A percentile compares a stretch with the other conserved stretches of the same genome.
Evolutionary conservation across 208 protist genomes (phyloP).

Genomic region (Histomonas meleagridis): DNA sequence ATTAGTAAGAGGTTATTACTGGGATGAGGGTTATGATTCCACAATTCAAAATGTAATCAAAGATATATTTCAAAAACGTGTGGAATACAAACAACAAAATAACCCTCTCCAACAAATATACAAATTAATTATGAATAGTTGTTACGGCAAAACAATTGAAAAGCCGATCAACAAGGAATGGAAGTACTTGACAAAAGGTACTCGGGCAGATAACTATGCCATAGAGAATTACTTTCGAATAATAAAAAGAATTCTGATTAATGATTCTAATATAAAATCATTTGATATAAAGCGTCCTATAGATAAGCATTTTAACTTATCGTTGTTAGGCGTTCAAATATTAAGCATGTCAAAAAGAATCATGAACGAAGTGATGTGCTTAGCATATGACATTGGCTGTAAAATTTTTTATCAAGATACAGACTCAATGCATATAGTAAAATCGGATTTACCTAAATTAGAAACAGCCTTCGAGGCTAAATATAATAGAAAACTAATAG

Average conservation of each 20-base stretch:
- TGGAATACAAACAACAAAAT: neutral
- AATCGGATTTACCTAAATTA: neutral
- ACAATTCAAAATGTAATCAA: neutral
- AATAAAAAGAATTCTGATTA: neutral
- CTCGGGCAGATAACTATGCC: neutral
- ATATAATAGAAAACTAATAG: neutral
- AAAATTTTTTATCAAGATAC: neutral
- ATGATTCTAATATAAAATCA: neutral
- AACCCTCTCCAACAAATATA: neutral
- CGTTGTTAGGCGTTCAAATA: slow-evolving; percentile 16
- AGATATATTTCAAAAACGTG: neutral
- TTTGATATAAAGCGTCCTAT: neutral
- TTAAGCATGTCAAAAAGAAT: neutral
- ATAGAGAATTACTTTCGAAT: neutral
- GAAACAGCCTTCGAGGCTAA: neutral
- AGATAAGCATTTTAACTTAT: neutral
- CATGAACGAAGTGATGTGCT: slow-evolving; percentile 21
- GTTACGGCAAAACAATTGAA: slow-evolving; percentile 21
- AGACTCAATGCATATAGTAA: neutral
- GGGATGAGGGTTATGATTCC: neutral
- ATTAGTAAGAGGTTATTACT: slow-evolving; percentile 7
- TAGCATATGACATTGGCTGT: slow-evolving; percentile 1
- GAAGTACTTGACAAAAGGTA: neutral
- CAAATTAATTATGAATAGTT: slow-evolving; percentile 18
- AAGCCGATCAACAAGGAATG: neutral